Base-by-base conservation (phyloP, 2,329 filamentous ascomycete species). In the Cladosporium sphaerospermum region DNA sequence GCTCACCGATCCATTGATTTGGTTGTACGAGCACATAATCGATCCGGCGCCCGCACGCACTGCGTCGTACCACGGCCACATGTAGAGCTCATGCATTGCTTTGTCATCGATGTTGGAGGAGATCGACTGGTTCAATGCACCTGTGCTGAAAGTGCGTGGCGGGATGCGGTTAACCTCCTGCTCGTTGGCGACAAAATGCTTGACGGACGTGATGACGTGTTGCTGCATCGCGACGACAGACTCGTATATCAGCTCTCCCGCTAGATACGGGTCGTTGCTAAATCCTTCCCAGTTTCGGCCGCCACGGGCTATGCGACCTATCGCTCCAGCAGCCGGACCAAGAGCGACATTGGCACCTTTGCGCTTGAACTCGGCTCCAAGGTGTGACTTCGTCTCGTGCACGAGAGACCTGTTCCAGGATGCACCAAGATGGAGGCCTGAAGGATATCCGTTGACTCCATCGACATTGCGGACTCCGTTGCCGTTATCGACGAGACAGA, bases 11-110 rank as follows among this genome's bases (percentile, higher is more conserved):
- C 82, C 81, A 68, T 88, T 87, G 64, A 88, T 71, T 65, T 83
- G 83, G 65, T 87, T 84, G 69, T 88, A 88, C 14, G 81, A 83
- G 70, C 85, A 89, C 86, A 89, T 88, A 42, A 86, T 70, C 2
- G 78, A 77, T 1, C 80, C 82, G 2, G 84, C 82, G 41, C 84
- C 83, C 19, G 84, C 79, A 58, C 77, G 77, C 23, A 88, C 79
- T 1, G 84, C 81, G 62, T 88, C 83, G 2, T 82, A 82, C 60
- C 86, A 89, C 1, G 84, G 83, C 79, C 56, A 62, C 31, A 62
- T 39, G 47, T 62, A 61, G 18, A 62, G 52, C 69, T 90, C 86
- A 63, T 89, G 86, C 57, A 64, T 31, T 5, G 54, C 52, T 45
- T 54, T 56, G 44, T 61, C 59, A 11, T 59, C 60, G n/a, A 63